Evolutionary conservation across 1,284 basidiomycete genomes (phyloP).

Genomic region (Ceratobasidium sp.): DNA sequence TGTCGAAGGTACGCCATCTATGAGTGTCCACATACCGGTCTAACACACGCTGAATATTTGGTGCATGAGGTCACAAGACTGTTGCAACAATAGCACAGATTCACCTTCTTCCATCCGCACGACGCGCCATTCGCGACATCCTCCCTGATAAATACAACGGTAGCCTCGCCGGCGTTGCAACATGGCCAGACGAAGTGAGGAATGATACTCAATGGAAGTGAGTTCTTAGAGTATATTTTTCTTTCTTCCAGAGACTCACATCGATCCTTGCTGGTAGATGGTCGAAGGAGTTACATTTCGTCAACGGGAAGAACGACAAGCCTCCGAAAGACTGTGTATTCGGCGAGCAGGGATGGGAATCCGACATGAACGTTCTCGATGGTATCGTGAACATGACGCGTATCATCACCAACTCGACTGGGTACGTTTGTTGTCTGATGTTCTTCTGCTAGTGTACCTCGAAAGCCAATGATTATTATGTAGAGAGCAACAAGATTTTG

Average conservation of each 20-base stretch:
- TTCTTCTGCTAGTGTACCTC: neutral
- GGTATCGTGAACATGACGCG: conserved; percentile 81
- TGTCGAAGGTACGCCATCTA: neutral
- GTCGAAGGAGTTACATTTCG: conserved; percentile 70
- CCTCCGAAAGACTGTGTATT: conserved; percentile 82
- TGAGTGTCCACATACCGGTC: neutral
- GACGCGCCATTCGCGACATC: conserved; percentile 73
- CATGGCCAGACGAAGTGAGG: conserved; percentile 86
- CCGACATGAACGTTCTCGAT: conserved; percentile 76
- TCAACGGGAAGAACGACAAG: conserved; percentile 79
- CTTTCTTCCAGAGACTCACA: neutral
- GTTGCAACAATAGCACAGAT: conserved; percentile 94
- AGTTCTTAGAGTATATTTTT: conserved; percentile 27
- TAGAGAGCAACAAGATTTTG: conserved; percentile 61
- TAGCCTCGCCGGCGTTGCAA: conserved; percentile 81
- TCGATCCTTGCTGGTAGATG: neutral
- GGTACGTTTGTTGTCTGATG: neutral
- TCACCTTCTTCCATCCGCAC: conserved; percentile 81
- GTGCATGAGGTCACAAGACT: conserved; percentile 80
- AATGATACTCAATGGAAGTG: conserved; percentile 61
- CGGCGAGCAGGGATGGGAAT: conserved; percentile 80
- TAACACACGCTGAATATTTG: neutral
- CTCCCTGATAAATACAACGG: conserved; percentile 73
- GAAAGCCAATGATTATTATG: conserved; percentile 35
- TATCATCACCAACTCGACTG: conserved; percentile 59